Evolutionary conservation across 1,284 basidiomycete species (phyloP), one percentile per base, ranked within the genome.

Genomic region (Stereum hirsutum): DNA sequence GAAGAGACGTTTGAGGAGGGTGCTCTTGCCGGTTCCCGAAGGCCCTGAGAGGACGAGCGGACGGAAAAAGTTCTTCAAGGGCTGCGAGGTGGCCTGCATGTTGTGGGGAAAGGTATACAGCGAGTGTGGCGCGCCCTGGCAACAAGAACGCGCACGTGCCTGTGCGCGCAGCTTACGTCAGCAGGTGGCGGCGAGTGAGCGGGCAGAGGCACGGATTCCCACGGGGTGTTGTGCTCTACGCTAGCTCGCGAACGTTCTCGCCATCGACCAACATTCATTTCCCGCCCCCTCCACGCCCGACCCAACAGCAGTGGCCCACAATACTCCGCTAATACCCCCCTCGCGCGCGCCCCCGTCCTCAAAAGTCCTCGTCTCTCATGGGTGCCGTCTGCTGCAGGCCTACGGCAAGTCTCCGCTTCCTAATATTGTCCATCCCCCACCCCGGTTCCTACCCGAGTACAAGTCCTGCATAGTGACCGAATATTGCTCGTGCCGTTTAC

Each of bases 1-100:
- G 57, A 98, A 92, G 39, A 99, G 81, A 40, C 80, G 81, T 49
- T 77, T 77, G 47, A 99, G 76, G 42, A 98, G 79, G 0, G 95
- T 96, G 56, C 87, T 90, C 64, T 98, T 99, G 43, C 95, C 95
- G 2, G 93, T 89, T 19, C 95, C 95, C 1, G 90, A 94, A 0
- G 87, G 88, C 0, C 88, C 88, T 49, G 81, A 89, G 39, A 89
- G 69, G 33, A 90, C 81, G 43, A 90, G 73, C 7, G 87, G 88
- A 21, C 70, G 69, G 7, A 60, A 41, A 51, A 69, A 66, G 51
- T 57, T 44, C 38, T 45, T 41, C 41, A 45, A 43, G n/a, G n/a
- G n/a, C n/a, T n/a, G n/a, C n/a, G n/a, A n/a, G n/a, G n/a, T n/a
- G n/a, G n/a, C n/a, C n/a, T n/a, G n/a, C n/a, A n/a, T n/a, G n/a